A percentile compares a stretch with the other conserved stretches of the same genome.
Evolutionary conservation across 371 early-diverging fungal genomes (phyloP).

Genomic region (Thermomucor indicae-seudaticae): DNA sequence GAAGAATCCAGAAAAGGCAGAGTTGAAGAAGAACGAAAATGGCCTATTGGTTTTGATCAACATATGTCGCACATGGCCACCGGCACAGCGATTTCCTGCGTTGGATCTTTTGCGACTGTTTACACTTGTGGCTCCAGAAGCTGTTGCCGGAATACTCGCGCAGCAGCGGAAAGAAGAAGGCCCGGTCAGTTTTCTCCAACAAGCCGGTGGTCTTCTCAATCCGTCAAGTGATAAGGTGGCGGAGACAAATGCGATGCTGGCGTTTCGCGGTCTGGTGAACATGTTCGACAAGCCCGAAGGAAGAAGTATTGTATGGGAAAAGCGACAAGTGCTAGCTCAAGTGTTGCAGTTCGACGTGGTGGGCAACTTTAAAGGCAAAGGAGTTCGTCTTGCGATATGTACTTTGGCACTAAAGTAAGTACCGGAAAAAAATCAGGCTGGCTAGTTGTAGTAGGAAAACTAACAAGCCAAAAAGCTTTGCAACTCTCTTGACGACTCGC

Average conservation of each 20-base stretch:
- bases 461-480: conserved; percentile 14
- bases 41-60: conserved; percentile 36
- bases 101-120: conserved; percentile 81
- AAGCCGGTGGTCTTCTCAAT: conserved; percentile 18
- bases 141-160: conserved; percentile 10
- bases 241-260: conserved; percentile 70
- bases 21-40: conserved; percentile 21
- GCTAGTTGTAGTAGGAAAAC: neutral
- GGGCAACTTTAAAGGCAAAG: conserved; percentile 22
- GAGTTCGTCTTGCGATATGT: conserved; percentile 29
- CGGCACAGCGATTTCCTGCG: conserved; percentile 72
- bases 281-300: conserved; percentile 48
- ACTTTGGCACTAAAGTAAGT: conserved; percentile 42
- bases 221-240: conserved; percentile 21
- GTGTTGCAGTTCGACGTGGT: conserved; percentile 26
- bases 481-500: conserved; percentile 30
- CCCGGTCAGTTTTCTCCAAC: conserved; percentile 31
- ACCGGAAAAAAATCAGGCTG: neutral
- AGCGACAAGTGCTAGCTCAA: conserved; percentile 11
- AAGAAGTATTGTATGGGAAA: conserved; percentile 33
- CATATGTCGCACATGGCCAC: conserved; percentile 62
- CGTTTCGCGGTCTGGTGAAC: conserved; percentile 61
- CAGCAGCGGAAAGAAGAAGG: too few species aligned
- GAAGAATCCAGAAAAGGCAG: conserved; percentile 22
- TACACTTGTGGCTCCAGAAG: conserved; percentile 46